phyloP scores from a whole-genome alignment of 345 rosid species.

The Euphorbia peplus region DNA sequence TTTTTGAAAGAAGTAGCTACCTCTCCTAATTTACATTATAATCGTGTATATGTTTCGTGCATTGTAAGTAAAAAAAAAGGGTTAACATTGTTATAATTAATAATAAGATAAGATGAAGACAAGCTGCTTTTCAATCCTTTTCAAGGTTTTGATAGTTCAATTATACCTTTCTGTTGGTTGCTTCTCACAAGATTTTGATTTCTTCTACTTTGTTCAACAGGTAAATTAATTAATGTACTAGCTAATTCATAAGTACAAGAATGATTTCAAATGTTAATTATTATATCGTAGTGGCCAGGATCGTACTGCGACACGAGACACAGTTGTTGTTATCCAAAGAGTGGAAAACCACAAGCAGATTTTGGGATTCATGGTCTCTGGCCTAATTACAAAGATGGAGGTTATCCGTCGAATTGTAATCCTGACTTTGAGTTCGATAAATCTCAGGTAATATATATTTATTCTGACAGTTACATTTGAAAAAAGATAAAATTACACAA shows the following conservation, averaged over 20 bases:
- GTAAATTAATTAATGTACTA: constrained; percentile 16
- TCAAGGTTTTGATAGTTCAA: constrained; percentile 39
- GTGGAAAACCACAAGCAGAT: constrained; percentile 78
- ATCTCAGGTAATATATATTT: constrained; percentile 78
- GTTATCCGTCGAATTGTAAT: constrained; percentile 62
- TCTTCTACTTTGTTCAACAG: constrained; percentile 87
- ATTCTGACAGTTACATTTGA: too few species aligned
- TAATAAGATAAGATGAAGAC: constrained; percentile 24
- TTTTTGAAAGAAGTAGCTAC: background rate
- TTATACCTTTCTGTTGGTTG: constrained; percentile 38
- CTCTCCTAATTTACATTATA: background rate
- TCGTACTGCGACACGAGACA: constrained; percentile 66
- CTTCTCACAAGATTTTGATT: constrained; percentile 56
- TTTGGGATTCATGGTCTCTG: constrained; percentile 84
- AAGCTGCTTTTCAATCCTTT: constrained; percentile 20
- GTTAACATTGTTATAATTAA: background rate
- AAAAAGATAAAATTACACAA: too few species aligned
- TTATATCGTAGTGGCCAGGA: constrained; percentile 65
- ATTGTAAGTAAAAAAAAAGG: background rate
- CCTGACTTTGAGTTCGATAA: constrained; percentile 41
- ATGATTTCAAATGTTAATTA: background rate
- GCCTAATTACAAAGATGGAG: constrained; percentile 76
- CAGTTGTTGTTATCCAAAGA: constrained; percentile 71
- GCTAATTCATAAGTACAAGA: background rate
- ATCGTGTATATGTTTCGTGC: background rate